Conservation (phyloP, 2,329 filamentous ascomycete species). For the Monosporascus sp. region DNA sequence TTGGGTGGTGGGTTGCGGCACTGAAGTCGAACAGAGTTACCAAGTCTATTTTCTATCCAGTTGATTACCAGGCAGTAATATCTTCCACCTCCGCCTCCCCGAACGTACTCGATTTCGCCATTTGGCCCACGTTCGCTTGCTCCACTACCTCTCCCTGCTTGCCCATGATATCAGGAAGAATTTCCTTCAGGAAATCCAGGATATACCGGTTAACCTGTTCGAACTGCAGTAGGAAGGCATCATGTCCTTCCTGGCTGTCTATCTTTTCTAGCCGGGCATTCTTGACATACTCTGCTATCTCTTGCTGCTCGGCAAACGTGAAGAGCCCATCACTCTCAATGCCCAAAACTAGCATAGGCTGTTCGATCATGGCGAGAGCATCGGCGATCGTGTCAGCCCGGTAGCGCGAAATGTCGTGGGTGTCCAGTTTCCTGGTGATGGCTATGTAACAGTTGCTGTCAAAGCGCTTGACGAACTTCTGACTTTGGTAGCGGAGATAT, state of each 20-base stretch:
- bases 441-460: constrained; percentile 99
- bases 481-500: constrained; percentile 91
- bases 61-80: constrained; percentile 80
- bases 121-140: constrained; percentile 48
- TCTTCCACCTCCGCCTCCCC: constrained; percentile 95
- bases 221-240: constrained; percentile 94
- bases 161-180: constrained; percentile 83
- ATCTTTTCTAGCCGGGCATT: constrained; percentile 77
- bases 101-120: constrained; percentile 86
- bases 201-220: constrained; percentile 93
- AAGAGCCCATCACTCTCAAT: constrained; percentile 96
- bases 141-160: constrained; percentile 43
- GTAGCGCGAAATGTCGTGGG: constrained; percentile 84
- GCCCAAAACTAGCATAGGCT: constrained; percentile 85
- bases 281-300: constrained; percentile 77
- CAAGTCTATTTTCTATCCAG: not conserved
- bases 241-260: constrained; percentile 90
- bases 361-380: constrained; percentile 75
- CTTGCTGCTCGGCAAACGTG: constrained; percentile 93
- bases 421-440: constrained; percentile 95
- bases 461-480: constrained; percentile 95
- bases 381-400: constrained; percentile 63
- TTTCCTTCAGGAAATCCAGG: constrained; percentile 74
- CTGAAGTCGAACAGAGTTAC: not conserved
- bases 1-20: too few species aligned